Conservation (phyloP, 257 asterid genomes). For the Solanum chiquidenum region DNA sequence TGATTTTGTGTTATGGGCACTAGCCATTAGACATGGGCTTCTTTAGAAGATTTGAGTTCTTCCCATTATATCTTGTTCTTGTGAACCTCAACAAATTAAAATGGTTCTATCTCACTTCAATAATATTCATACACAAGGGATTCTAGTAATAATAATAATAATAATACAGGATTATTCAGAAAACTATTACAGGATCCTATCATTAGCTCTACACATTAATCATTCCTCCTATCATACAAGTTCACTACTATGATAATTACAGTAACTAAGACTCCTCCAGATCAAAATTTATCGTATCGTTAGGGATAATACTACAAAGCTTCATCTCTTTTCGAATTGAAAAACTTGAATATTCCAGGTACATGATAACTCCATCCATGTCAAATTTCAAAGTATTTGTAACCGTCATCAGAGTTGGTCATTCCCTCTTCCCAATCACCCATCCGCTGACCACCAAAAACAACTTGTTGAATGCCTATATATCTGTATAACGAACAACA, state of each 20-base stretch:
- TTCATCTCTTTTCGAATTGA: background rate
- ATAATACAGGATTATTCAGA: background rate
- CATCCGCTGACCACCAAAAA: conserved; percentile 69
- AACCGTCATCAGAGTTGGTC: conserved; percentile 73
- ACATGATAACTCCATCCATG: background rate
- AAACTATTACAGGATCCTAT: background rate
- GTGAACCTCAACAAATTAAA: background rate
- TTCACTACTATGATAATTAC: background rate
- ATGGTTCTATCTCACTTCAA: too few relatives aligned
- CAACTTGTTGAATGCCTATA: conserved; percentile 88
- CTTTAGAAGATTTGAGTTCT: background rate
- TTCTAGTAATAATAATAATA: background rate
- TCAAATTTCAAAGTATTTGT: conserved; percentile 78
- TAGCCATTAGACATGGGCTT: background rate
- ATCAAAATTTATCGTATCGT: background rate
- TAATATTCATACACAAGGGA: too few relatives aligned
- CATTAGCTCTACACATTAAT: background rate
- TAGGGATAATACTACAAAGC: background rate
- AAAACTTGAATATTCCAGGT: background rate
- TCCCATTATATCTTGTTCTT: background rate
- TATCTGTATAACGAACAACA: conserved; percentile 30
- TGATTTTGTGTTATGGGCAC: background rate
- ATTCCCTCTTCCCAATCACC: conserved; percentile 99
- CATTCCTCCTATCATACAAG: background rate
- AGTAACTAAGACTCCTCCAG: background rate